Evolutionary conservation across 495 filamentous ascomycete genomes (phyloP).

Genomic region (Tetracladium setigerum): DNA sequence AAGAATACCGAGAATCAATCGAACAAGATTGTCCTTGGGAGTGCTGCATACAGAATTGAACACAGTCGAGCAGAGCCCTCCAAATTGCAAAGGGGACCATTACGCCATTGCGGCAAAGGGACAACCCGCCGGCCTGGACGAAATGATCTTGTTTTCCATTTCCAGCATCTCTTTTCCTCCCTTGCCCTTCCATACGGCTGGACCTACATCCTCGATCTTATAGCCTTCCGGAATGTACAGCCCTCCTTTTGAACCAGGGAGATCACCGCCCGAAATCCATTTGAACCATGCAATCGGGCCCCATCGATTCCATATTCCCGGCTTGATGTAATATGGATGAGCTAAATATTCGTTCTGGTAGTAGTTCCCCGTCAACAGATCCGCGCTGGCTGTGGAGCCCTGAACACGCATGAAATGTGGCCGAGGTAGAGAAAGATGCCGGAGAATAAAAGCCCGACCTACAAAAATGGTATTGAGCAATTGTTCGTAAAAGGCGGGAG

Average conservation of each 20-base stretch:
- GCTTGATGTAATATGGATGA: slow-evolving; percentile 52
- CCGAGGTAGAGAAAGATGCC: slow-evolving; percentile 49
- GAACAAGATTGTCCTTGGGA: too few species aligned
- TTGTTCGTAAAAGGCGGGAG: slow-evolving; percentile 24
- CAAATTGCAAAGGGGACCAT: too few species aligned
- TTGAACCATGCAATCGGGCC: slow-evolving; percentile 44
- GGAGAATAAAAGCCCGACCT: slow-evolving; percentile 43
- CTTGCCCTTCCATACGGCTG: slow-evolving; percentile 45
- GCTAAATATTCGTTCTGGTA: slow-evolving; percentile 41
- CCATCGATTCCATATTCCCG: slow-evolving; percentile 55
- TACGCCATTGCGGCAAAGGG: slow-evolving; percentile 31
- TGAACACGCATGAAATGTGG: slow-evolving; percentile 36
- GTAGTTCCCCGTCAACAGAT: slow-evolving; percentile 41
- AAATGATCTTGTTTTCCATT: slow-evolving; percentile 30
- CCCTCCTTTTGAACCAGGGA: slow-evolving; percentile 52
- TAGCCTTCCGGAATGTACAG: slow-evolving; percentile 54
- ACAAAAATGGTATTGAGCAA: slow-evolving; percentile 34
- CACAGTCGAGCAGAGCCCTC: too few species aligned
- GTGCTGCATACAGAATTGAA: too few species aligned
- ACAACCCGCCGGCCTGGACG: slow-evolving; percentile 40
- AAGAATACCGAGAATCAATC: too few species aligned
- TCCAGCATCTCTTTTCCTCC: slow-evolving; percentile 41
- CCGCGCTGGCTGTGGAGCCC: slow-evolving; percentile 34
- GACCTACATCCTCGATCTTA: slow-evolving; percentile 49
- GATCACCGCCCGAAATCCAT: slow-evolving; percentile 44